Conservation (phyloP, 2,329 filamentous ascomycete species). For the Colletotrichum sp. region DNA sequence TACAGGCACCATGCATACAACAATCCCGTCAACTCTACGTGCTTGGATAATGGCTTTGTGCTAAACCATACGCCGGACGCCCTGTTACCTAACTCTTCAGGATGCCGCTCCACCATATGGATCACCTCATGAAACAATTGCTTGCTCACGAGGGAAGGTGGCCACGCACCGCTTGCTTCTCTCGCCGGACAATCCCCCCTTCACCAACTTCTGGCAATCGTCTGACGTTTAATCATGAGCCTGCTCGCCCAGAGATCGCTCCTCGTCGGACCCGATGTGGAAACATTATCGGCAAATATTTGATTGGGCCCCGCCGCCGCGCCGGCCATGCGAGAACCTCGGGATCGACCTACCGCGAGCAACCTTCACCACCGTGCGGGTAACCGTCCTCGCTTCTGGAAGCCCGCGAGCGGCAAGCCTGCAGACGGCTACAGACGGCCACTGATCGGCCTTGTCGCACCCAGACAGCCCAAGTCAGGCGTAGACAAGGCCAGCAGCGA, state of each 20-base stretch:
- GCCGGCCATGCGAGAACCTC: neutral
- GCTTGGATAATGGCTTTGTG: neutral
- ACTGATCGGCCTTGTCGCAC: neutral
- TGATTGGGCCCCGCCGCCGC: constrained; percentile 4
- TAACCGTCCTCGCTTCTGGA: constrained; percentile 11
- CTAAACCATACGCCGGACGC: neutral
- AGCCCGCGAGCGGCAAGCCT: neutral
- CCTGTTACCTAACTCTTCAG: neutral
- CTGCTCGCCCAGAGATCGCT: neutral
- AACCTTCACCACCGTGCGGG: neutral
- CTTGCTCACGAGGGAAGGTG: neutral
- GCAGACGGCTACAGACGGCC: constrained; percentile 10
- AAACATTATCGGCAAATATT: constrained; percentile 8
- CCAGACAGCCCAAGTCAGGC: neutral
- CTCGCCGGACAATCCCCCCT: neutral
- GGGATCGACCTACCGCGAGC: neutral
- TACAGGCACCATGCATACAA: neutral
- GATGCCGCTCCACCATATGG: neutral
- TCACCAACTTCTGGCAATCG: neutral
- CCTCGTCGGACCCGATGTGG: neutral
- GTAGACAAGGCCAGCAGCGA: neutral
- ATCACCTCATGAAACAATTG: neutral
- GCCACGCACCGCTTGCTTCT: neutral
- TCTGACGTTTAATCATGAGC: neutral
- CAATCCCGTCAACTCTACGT: neutral